Conservation (phyloP, 257 asterid species). For the Orobanche coerulescens region DNA sequence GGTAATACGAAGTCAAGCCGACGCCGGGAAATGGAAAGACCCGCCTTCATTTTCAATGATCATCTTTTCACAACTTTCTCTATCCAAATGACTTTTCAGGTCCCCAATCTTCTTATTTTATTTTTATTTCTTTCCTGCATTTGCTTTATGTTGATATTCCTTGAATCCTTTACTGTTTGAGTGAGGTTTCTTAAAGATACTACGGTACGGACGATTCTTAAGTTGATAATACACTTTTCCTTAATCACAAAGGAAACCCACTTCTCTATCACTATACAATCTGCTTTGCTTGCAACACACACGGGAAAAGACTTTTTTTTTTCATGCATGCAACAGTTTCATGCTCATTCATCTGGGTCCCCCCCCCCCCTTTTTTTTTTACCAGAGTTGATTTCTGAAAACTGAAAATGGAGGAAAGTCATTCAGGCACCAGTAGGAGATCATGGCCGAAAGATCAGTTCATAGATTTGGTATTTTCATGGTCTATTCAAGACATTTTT, state of each 20-base stretch:
- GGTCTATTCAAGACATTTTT: constrained; percentile 37
- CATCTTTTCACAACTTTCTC: not conserved
- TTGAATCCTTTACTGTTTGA: not conserved
- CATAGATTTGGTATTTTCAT: constrained; percentile 35
- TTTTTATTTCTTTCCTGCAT: not conserved
- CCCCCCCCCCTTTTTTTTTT: not conserved
- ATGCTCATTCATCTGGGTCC: not conserved
- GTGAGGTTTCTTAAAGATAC: not conserved
- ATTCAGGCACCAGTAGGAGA: constrained; percentile 1
- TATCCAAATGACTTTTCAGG: not conserved
- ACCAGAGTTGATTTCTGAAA: not conserved
- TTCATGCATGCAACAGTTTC: constrained; percentile 19
- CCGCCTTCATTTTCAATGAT: constrained; percentile 5
- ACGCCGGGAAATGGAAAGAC: constrained; percentile 2
- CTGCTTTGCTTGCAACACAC: not conserved
- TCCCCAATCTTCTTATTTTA: not conserved
- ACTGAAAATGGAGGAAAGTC: constrained; percentile 18
- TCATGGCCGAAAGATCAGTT: constrained; percentile 23
- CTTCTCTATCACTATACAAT: not conserved
- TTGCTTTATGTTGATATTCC: not conserved
- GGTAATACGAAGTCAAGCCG: not conserved
- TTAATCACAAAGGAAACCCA: constrained; percentile 14
- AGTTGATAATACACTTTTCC: constrained; percentile 4
- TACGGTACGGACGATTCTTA: not conserved
- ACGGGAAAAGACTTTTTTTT: not conserved